Base-by-base conservation (phyloP, 1,284 basidiomycete genomes). In the Ustilago tritici region DNA sequence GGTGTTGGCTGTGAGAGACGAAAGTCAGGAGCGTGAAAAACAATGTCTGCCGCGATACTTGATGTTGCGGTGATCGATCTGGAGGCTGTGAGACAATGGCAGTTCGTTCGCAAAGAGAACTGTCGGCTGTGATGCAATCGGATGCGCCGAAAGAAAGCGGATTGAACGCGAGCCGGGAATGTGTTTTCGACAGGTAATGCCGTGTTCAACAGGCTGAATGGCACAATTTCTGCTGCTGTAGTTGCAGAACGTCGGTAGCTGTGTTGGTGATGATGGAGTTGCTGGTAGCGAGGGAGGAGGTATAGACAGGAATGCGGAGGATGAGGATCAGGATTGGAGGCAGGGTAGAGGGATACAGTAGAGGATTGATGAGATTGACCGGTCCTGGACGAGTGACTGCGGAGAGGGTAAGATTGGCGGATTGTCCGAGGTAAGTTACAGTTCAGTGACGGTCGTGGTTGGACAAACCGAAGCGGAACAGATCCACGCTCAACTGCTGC, bases 331-430 rank as follows among this genome's bases (percentile, higher is more conserved):
- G 47, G 15, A 46, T 41, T 28, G 19, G 32, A 41, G 10, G 15
- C 36, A 40, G 31, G 9, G 17, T 11, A 28, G 41, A 35, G 31
- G 52, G 4, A 34, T 40, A 23, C 19, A 31, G 40, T 47, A 36
- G 50, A 55, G 56, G 19, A 23, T 36, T 43, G 49, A 2, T 6
- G 43, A 28, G 50, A 17, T 58, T 55, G 57, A 65, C 56, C 63
- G 63, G 57, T 34, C 11, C 63, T 59, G 28, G 56, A 32, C 41
- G 23, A 49, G n/a, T 52, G 46, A 61, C 53, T 49, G 47, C 43
- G 38, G 55, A 36, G 53, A 55, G 61, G 55, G 61, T 63, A 56
- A 63, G 61, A 56, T 63, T 63, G 49, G 61, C 54, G 61, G 61
- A 46, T 61, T 62, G 61, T 49, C 46, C 56, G 53, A 56, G 60